Conservation (phyloP, 768 basidiomycete genomes). For the Pisolithus microcarpus region DNA sequence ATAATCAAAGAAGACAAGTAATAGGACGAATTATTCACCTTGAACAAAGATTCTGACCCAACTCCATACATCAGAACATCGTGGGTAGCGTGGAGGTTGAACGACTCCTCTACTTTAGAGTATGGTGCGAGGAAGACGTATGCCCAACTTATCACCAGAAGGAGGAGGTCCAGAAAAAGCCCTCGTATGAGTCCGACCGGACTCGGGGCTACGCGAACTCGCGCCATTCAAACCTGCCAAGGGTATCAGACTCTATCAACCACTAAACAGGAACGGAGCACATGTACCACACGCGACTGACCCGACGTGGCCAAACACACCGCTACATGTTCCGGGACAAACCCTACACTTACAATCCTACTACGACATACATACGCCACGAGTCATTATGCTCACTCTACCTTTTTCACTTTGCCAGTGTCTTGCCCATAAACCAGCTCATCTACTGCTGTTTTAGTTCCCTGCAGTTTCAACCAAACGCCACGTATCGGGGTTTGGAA, state of each 20-base stretch:
- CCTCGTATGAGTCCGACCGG: background rate
- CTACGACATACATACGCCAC: background rate
- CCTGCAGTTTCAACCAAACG: slow-evolving; percentile 30
- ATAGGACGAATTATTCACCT: slow-evolving; percentile 29
- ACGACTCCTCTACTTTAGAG: slow-evolving; percentile 97
- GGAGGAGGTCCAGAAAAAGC: slow-evolving; percentile 39
- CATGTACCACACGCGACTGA: too few relatives aligned
- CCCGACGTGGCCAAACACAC: too few relatives aligned
- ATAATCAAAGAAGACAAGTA: background rate
- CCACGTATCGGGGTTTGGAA: slow-evolving; percentile 40
- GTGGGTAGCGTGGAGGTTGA: slow-evolving; percentile 87
- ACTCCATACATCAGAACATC: slow-evolving; percentile 80
- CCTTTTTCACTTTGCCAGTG: slow-evolving; percentile 13
- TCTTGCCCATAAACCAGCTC: slow-evolving; percentile 38
- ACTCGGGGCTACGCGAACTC: too few relatives aligned
- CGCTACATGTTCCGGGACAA: too few relatives aligned
- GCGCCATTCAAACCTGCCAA: too few relatives aligned
- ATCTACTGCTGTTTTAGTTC: slow-evolving; percentile 33
- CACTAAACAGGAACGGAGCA: too few relatives aligned
- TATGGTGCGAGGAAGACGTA: slow-evolving; percentile 80
- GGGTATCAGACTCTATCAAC: too few relatives aligned
- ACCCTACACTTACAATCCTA: too few relatives aligned
- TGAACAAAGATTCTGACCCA: slow-evolving; percentile 31
- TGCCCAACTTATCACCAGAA: slow-evolving; percentile 46
- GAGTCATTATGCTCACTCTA: slow-evolving; percentile 4